Conservation (phyloP, 2,329 filamentous ascomycete species). For the Talaromyces sp. region DNA sequence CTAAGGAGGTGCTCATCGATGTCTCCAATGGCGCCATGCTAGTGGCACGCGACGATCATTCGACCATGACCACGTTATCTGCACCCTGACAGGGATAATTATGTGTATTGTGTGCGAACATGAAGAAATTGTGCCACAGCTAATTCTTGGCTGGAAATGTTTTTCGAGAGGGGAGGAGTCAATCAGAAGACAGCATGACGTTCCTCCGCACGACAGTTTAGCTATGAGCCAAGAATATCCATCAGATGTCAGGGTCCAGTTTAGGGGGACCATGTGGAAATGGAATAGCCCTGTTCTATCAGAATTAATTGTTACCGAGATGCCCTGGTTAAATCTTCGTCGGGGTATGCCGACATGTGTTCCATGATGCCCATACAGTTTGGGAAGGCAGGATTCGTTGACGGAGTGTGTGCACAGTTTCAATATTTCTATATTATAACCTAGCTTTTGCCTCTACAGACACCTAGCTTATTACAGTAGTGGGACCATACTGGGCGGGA, state of each 20-base stretch:
- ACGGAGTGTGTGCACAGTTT: neutral
- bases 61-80: conserved; percentile 8
- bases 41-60: conserved; percentile 11
- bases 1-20: conserved; percentile 19
- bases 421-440: neutral
- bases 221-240: neutral
- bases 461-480: neutral
- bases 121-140: conserved; percentile 7
- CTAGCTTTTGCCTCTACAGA: neutral
- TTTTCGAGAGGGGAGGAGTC: neutral
- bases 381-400: neutral
- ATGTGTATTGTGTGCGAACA: conserved; percentile 6
- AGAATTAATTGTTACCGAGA: neutral
- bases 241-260: neutral
- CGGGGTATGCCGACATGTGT: neutral
- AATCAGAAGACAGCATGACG: neutral
- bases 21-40: conserved; percentile 18
- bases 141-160: neutral
- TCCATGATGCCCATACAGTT: neutral
- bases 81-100: neutral
- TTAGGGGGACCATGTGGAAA: neutral
- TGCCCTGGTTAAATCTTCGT: neutral
- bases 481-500: neutral
- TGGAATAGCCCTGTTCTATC: neutral
- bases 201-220: neutral